Conservation (phyloP, 2,329 filamentous ascomycete genomes). For the Cladosporium cucumerinum region DNA sequence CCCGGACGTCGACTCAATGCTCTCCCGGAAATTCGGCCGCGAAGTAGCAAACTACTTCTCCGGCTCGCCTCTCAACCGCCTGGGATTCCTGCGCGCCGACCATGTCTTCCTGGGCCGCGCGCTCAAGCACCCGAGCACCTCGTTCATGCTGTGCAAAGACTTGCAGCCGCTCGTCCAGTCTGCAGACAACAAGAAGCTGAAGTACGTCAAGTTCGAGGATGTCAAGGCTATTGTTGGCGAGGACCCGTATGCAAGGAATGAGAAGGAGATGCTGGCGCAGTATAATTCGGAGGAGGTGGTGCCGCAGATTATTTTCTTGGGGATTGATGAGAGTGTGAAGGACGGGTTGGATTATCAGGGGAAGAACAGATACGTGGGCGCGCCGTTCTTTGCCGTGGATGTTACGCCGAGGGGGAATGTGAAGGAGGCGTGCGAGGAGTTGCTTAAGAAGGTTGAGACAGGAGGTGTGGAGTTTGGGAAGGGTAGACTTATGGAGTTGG, state of each 20-base stretch:
- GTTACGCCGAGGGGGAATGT: conserved; percentile 66
- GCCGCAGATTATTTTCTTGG: conserved; percentile 79
- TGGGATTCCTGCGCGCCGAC: conserved; percentile 73
- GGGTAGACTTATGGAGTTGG: conserved; percentile 62
- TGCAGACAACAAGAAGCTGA: conserved; percentile 50
- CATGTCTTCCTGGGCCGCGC: conserved; percentile 66
- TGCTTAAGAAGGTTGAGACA: conserved; percentile 59
- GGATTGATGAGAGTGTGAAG: conserved; percentile 65
- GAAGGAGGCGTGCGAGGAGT: conserved; percentile 58
- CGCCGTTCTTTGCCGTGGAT: conserved; percentile 86
- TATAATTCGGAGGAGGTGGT: conserved; percentile 69
- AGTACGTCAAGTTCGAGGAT: conserved; percentile 66
- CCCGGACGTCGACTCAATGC: conserved; percentile 62
- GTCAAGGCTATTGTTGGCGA: conserved; percentile 67
- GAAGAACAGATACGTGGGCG: conserved; percentile 66
- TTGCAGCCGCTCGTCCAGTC: conserved; percentile 63
- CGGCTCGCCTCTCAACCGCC: conserved; percentile 70
- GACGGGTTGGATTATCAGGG: conserved; percentile 60
- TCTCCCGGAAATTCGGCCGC: conserved; percentile 72
- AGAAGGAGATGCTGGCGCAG: conserved; percentile 67
- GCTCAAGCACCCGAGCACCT: conserved; percentile 61
- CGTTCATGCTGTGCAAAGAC: conserved; percentile 76
- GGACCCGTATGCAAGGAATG: conserved; percentile 66
- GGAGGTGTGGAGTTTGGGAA: conserved; percentile 64
- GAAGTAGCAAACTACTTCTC: conserved; percentile 84